Conservation (phyloP, 805 yeast genomes). For the Candida boidinii region DNA sequence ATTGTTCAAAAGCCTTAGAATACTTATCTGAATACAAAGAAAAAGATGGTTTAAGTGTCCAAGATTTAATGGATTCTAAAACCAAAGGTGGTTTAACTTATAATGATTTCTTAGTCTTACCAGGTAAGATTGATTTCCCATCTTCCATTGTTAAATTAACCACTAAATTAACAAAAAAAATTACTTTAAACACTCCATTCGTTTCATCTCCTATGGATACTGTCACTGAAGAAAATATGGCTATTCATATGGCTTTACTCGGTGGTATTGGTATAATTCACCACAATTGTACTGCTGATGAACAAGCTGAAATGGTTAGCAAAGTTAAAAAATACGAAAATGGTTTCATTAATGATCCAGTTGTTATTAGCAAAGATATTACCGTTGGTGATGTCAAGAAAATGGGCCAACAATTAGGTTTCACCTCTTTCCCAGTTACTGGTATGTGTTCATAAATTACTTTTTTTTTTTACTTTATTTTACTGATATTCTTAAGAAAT, state of each 20-base stretch:
- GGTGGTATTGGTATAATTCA: slow-evolving; percentile 99
- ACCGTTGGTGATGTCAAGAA: slow-evolving; percentile 77
- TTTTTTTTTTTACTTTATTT: not conserved
- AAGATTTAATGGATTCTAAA: slow-evolving; percentile 81
- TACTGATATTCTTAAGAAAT: not conserved
- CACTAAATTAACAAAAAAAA: slow-evolving; percentile 83
- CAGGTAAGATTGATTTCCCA: slow-evolving; percentile 90
- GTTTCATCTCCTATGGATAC: slow-evolving; percentile 99
- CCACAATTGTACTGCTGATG: slow-evolving; percentile 94
- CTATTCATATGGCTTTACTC: slow-evolving; percentile 94
- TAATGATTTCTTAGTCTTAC: slow-evolving; percentile 91
- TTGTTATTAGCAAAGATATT: slow-evolving; percentile 66
- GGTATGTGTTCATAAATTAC: slow-evolving; percentile 67
- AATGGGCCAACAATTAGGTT: slow-evolving; percentile 69
- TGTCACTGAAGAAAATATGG: slow-evolving; percentile 96
- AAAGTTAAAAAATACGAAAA: slow-evolving; percentile 96
- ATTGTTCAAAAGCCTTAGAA: slow-evolving; percentile 56
- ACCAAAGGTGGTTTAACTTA: slow-evolving; percentile 94
- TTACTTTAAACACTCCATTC: slow-evolving; percentile 86
- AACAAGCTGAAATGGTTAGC: slow-evolving; percentile 97
- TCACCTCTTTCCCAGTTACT: slow-evolving; percentile 98
- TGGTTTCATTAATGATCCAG: slow-evolving; percentile 93
- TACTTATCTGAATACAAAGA: slow-evolving; percentile 54
- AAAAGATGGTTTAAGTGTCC: slow-evolving; percentile 81
- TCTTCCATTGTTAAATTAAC: slow-evolving; percentile 71